Conservation (phyloP, 208 protist species). For the Phytomonas serpens region DNA sequence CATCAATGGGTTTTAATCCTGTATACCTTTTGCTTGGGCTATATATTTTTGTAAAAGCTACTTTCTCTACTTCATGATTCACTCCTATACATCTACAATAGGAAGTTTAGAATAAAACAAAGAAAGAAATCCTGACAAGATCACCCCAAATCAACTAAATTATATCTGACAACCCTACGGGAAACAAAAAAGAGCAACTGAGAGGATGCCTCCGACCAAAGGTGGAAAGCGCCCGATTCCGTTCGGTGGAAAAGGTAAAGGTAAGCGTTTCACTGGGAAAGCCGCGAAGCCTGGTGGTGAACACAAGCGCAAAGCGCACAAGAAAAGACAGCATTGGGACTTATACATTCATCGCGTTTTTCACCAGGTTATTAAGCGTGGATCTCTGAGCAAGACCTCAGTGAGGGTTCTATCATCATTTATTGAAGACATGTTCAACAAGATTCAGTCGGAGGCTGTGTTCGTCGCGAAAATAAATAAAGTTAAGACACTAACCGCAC, state of each 20-base stretch:
- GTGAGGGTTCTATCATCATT: conserved; percentile 98
- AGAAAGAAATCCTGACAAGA: not conserved
- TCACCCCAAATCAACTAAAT: not conserved
- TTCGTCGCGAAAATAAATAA: conserved; percentile 97
- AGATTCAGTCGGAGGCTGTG: conserved; percentile 95
- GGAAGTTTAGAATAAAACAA: not conserved
- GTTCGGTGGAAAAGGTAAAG: conserved; percentile 95
- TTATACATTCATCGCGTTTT: conserved; percentile 94
- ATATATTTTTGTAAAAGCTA: conserved; percentile 10
- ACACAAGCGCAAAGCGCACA: conserved; percentile 45
- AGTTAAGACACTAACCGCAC: conserved; percentile 93
- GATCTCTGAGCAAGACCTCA: conserved; percentile 94
- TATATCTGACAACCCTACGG: not conserved
- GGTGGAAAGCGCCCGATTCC: conserved; percentile 79
- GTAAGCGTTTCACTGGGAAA: conserved; percentile 95
- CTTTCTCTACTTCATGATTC: not conserved
- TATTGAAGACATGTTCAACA: conserved; percentile 98
- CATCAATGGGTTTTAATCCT: conserved; percentile 5
- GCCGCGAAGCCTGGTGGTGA: conserved; percentile 80
- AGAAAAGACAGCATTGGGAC: conserved; percentile 85
- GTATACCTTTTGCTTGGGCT: not conserved
- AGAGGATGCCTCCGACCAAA: conserved; percentile 78
- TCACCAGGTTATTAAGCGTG: conserved; percentile 96
- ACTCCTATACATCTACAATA: not conserved
- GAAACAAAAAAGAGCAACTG: not conserved